These are phyloP conservation scores for Debaryomyces singareniensis DNA, from an alignment of 1,139 yeast species.

Conservation along the genomic window DNA sequence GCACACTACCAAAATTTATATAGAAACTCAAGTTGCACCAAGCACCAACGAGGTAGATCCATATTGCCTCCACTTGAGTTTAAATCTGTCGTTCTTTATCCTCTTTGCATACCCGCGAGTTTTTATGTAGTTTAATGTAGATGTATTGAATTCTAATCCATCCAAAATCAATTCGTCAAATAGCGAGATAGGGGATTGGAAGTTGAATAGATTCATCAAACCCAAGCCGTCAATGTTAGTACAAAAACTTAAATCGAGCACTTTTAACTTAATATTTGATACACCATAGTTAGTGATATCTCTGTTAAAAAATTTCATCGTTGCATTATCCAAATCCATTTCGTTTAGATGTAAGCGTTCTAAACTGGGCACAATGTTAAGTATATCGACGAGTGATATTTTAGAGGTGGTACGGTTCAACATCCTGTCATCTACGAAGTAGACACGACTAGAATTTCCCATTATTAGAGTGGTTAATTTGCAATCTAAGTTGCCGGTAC, in stretches of 20 bases:
- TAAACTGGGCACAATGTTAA: constrained; percentile 19
- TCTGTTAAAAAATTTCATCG: constrained; percentile 24
- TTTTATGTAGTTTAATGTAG: constrained; percentile 20
- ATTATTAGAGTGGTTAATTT: constrained; percentile 16
- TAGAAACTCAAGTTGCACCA: too few species aligned
- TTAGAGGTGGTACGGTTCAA: constrained; percentile 8
- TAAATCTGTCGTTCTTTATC: constrained; percentile 21
- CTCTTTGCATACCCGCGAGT: constrained; percentile 14
- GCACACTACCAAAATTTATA: too few species aligned
- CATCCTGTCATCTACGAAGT: constrained; percentile 23
- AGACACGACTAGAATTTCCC: constrained; percentile 28
- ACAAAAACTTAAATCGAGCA: constrained; percentile 34
- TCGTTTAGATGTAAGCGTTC: constrained; percentile 24
- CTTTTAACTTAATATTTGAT: constrained; percentile 12
- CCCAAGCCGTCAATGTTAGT: constrained; percentile 32
- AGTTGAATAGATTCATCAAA: constrained; percentile 20
- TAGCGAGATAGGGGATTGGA: constrained; percentile 5
- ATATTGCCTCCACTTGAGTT: constrained; percentile 28
- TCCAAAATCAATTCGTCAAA: constrained; percentile 23
- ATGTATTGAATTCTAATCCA: constrained; percentile 29
- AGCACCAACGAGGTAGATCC: constrained; percentile 30
- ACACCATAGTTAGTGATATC: constrained; percentile 18
- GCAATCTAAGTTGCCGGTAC: constrained; percentile 12
- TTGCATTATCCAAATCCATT: constrained; percentile 30
- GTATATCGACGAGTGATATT: constrained; percentile 16